These are phyloP conservation scores for Quercus parvula DNA, from an alignment of 306 rosid genomes.

Conservation along the genomic window DNA sequence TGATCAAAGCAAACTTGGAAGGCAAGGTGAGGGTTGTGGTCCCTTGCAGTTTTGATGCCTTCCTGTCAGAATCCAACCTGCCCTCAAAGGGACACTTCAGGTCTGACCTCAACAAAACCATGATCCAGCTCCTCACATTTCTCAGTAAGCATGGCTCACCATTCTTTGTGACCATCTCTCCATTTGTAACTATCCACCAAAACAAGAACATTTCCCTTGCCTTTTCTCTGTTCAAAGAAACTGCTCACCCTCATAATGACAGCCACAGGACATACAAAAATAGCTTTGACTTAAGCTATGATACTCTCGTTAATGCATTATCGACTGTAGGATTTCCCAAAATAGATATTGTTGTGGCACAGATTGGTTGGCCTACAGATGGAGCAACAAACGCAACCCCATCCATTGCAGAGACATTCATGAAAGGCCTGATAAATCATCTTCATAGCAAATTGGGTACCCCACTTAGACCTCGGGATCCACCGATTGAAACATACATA, in stretches of 20 bases:
- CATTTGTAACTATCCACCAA: slow-evolving; percentile 51
- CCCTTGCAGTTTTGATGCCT: slow-evolving; percentile 86
- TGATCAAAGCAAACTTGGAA: slow-evolving; percentile 60
- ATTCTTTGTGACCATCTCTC: slow-evolving; percentile 78
- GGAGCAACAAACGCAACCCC: slow-evolving; percentile 73
- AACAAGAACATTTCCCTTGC: slow-evolving; percentile 72
- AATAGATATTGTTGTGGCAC: slow-evolving; percentile 64
- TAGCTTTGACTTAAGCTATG: slow-evolving; percentile 73
- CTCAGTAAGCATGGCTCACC: slow-evolving; percentile 68
- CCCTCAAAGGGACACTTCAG: slow-evolving; percentile 71
- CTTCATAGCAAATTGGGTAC: slow-evolving; percentile 65
- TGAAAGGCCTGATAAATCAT: slow-evolving; percentile 67
- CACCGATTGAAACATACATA: slow-evolving; percentile 63
- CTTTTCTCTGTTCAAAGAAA: slow-evolving; percentile 68
- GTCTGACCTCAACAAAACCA: slow-evolving; percentile 73
- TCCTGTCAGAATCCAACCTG: slow-evolving; percentile 52
- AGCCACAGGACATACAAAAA: slow-evolving; percentile 64
- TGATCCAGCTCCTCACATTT: slow-evolving; percentile 75
- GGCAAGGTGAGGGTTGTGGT: slow-evolving; percentile 78
- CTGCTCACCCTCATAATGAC: slow-evolving; percentile 56
- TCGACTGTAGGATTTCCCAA: slow-evolving; percentile 61
- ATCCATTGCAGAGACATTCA: slow-evolving; percentile 62
- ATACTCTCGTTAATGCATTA: slow-evolving; percentile 54
- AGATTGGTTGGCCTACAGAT: slow-evolving; percentile 98
- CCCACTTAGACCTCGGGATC: slow-evolving; percentile 58